phyloP scores from a whole-genome alignment of 208 protist species.

The Trypanosoma platydactyli region DNA sequence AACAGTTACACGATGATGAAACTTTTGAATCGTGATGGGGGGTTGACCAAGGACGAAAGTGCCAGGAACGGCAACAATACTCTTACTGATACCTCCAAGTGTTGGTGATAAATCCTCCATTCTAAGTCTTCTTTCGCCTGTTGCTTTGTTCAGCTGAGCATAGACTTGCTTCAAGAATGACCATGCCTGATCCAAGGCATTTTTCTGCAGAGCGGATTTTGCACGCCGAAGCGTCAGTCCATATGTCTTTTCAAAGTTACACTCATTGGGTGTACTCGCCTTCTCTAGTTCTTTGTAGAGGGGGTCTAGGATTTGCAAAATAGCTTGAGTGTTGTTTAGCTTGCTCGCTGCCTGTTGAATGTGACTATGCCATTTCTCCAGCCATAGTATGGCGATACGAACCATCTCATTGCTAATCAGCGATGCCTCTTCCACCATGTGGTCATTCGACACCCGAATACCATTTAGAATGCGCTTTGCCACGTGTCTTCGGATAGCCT shows the following conservation, averaged over 20 bases:
- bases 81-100: constrained; percentile 91
- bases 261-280: constrained; percentile 94
- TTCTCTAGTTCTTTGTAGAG: constrained; percentile 95
- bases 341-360: constrained; percentile 98
- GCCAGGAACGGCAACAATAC: constrained; percentile 97
- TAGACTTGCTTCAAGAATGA: constrained; percentile 84
- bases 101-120: constrained; percentile 93
- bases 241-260: constrained; percentile 90
- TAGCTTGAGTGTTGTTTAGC: constrained; percentile 87
- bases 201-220: constrained; percentile 54
- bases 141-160: constrained; percentile 68
- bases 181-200: constrained; percentile 67
- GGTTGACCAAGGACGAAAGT: constrained; percentile 91
- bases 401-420: constrained; percentile 98
- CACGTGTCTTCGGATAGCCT: constrained; percentile 69
- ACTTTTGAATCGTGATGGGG: constrained; percentile 94
- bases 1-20: constrained; percentile 93
- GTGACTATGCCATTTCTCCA: constrained; percentile 92
- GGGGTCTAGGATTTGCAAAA: constrained; percentile 92
- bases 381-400: constrained; percentile 98
- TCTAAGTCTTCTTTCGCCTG: constrained; percentile 70
- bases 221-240: constrained; percentile 65
- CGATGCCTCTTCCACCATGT: constrained; percentile 93
- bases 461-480: constrained; percentile 79
- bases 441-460: constrained; percentile 74